Evolutionary conservation across 2,329 filamentous ascomycete genomes (phyloP).

Genomic region (Colletotrichum camelliae): DNA sequence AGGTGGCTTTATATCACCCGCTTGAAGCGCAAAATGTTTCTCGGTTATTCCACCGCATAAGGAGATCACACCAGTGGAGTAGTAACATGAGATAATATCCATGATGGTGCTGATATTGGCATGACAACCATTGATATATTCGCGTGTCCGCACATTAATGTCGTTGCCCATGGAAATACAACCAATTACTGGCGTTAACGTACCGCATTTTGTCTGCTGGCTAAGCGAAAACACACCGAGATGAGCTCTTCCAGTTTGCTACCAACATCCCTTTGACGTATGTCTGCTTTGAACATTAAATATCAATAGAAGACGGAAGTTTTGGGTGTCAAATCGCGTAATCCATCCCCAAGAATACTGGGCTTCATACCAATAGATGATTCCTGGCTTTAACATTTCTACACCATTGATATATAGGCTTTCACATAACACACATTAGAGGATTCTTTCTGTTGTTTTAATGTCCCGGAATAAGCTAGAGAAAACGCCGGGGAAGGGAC

Average conservation of each 20-base stretch:
- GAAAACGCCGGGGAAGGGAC: not conserved
- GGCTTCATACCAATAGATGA: not conserved
- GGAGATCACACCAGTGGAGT: too few relatives aligned
- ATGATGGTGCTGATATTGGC: not conserved
- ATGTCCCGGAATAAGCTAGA: not conserved
- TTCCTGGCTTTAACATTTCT: not conserved
- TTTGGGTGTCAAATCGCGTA: accelerated
- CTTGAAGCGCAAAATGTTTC: not conserved
- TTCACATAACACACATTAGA: accelerated
- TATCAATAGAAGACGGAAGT: not conserved
- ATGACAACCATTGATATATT: not conserved
- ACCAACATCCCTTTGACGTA: not conserved
- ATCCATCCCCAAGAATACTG: not conserved
- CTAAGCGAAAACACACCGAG: not conserved
- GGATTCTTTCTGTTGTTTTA: too few relatives aligned
- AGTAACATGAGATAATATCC: too few relatives aligned
- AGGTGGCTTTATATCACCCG: not conserved
- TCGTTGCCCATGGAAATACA: not conserved
- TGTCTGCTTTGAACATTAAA: not conserved
- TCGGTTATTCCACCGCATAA: not conserved
- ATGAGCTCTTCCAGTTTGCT: not conserved
- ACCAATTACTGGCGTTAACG: too few relatives aligned
- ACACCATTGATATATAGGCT: not conserved
- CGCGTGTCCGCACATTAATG: not conserved
- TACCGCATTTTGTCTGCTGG: not conserved